phyloP scores from a whole-genome alignment of 371 early-diverging fungal species.

The Mortierella sp. region DNA sequence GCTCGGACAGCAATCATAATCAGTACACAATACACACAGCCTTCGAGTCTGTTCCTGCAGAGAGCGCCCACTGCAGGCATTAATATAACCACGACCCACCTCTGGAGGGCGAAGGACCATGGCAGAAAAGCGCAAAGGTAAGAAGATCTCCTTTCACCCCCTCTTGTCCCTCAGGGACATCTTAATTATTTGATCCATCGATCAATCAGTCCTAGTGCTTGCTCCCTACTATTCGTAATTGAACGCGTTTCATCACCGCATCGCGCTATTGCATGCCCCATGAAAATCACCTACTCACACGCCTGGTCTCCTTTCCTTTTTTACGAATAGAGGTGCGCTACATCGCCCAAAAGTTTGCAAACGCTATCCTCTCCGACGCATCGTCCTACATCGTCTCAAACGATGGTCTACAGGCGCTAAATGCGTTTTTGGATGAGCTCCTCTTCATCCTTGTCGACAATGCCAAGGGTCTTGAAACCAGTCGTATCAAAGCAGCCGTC shows the following conservation, averaged over 20 bases:
- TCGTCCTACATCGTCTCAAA: conserved; percentile 70
- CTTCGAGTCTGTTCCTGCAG: too few species aligned
- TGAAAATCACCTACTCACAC: not conserved
- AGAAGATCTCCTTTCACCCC: not conserved
- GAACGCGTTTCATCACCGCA: conserved; percentile 5
- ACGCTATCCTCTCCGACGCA: conserved; percentile 73
- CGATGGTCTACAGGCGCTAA: conserved; percentile 69
- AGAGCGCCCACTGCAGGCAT: too few species aligned
- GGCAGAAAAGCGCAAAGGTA: conserved; percentile 44
- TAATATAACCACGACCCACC: not conserved
- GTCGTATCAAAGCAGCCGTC: conserved; percentile 64
- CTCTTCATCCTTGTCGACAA: conserved; percentile 61
- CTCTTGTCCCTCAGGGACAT: not conserved
- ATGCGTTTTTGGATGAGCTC: conserved; percentile 73
- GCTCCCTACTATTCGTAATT: not conserved
- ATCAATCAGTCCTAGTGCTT: not conserved
- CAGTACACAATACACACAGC: too few species aligned
- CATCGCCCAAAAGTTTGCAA: conserved; percentile 73
- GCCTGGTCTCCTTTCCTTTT: not conserved
- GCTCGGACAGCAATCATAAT: too few species aligned
- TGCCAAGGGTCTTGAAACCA: conserved; percentile 65
- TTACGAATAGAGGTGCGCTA: conserved; percentile 61
- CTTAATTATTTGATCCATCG: not conserved
- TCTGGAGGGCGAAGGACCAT: conserved; percentile 6
- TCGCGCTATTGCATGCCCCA: not conserved